Evolutionary conservation across 2,329 filamentous ascomycete genomes (phyloP).

Genomic region (Trichoderma atroviride): DNA sequence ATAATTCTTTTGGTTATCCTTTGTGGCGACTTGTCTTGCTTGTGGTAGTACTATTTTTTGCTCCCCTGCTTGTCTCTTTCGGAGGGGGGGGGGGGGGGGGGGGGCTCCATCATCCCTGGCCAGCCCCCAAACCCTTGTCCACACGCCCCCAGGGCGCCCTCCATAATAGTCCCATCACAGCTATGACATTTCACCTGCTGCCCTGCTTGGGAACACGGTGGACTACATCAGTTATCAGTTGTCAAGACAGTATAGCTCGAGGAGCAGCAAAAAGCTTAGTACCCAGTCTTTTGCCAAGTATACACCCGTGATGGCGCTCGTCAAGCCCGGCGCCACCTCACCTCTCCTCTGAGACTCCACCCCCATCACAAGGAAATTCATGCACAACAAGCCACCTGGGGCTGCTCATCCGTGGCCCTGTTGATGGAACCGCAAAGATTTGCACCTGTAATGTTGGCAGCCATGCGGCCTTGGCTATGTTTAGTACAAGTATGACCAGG

Average conservation of each 20-base stretch:
- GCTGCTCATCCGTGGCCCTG: not conserved
- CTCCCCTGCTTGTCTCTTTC: constrained; percentile 12
- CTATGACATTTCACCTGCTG: not conserved
- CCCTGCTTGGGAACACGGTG: constrained; percentile 1
- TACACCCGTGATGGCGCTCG: constrained; percentile 1
- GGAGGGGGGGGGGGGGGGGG: not conserved
- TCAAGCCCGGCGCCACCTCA: constrained; percentile 21
- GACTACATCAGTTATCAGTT: not conserved
- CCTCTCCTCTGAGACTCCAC: constrained; percentile 4
- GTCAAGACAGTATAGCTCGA: not conserved
- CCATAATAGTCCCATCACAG: constrained; percentile 9
- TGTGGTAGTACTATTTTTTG: not conserved
- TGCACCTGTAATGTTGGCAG: constrained; percentile 21
- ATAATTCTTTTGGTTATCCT: not conserved
- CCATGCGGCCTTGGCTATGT: constrained; percentile 16
- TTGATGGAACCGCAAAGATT: constrained; percentile 18
- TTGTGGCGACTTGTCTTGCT: constrained; percentile 5
- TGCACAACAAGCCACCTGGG: constrained; percentile 19
- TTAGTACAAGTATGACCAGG: constrained; percentile 18
- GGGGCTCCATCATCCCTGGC: constrained; percentile 23
- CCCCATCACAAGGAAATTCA: constrained; percentile 13
- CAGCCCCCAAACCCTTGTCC: constrained; percentile 22
- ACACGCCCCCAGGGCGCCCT: constrained; percentile 23
- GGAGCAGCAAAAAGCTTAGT: not conserved
- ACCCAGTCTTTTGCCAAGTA: not conserved